Evolutionary conservation across 2,329 filamentous ascomycete species (phyloP), one percentile per base, ranked within the genome.

Genomic region (Aureobasidium sp.): DNA sequence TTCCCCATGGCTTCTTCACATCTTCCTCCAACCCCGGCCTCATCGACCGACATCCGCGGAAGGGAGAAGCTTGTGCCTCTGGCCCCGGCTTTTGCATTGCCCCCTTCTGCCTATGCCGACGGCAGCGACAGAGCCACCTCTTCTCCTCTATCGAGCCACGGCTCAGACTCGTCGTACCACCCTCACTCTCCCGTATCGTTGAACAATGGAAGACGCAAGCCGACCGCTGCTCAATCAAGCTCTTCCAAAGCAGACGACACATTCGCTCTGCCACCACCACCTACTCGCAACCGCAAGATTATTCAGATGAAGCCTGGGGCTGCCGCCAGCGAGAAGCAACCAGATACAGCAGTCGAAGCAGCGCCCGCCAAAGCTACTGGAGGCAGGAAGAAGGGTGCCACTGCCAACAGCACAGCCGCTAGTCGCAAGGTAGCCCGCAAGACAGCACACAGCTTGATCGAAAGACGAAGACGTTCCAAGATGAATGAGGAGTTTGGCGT

Each of bases 401-500:
- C 56, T 1, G 83, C 80, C 48, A 79, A 81, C 1, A 86, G 84
- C 5, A 95, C 86, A 61, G 88, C 88, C 1, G 90, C 90, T 0
- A 90, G 90, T n/a, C 80, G 90, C 53, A 97, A 96, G 74, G 94
- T 93, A 60, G 90, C 93, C 5, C 80, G 93, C 60, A 97, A 96
- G 73, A 97, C 91, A 1, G 93, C 93, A 10, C 93, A 98, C 66
- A 96, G 90, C 64, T 72, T 97, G 60, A 98, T 97, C 61, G 93
- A 98, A 72, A 78, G 93, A 40, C 76, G 91, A 55, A 76, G 93
- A 62, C 78, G 93, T 57, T 95, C 88, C 11, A 98, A 97, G 75
- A 98, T 97, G 91, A 97, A 98, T 62, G 91, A 97, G 68, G 93
- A 97, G 71, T 97, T 97, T 72, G 86, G 83, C 2, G 86, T 94